These are phyloP conservation scores for Triangularia setosa DNA, from an alignment of 2,329 filamentous ascomycete species.

Conservation along the genomic window DNA sequence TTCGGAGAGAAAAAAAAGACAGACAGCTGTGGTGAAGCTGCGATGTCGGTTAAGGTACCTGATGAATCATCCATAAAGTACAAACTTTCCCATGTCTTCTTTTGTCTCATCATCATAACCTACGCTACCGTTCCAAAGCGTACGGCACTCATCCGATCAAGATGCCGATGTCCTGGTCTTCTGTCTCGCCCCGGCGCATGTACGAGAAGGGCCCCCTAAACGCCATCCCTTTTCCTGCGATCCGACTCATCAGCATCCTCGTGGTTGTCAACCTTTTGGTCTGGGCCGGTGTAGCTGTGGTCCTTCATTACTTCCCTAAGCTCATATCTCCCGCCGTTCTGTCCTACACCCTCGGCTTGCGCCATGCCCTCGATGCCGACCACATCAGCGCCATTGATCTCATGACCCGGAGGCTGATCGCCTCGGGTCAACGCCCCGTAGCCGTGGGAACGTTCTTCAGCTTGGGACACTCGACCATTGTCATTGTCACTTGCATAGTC, in stretches of 20 bases:
- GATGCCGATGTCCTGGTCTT: neutral
- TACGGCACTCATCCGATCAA: neutral
- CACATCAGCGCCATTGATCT: conserved; percentile 85
- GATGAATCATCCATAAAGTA: neutral
- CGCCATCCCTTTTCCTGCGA: neutral
- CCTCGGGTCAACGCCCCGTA: conserved; percentile 78
- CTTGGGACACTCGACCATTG: conserved; percentile 88
- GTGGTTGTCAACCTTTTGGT: conserved; percentile 48
- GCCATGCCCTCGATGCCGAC: conserved; percentile 97
- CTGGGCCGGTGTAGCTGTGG: conserved; percentile 51
- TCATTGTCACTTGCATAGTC: conserved; percentile 83
- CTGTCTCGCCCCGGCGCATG: neutral
- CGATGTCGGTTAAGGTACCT: neutral
- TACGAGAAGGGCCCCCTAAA: neutral
- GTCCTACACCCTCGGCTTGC: conserved; percentile 81
- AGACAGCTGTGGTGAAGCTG: neutral
- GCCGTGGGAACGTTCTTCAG: conserved; percentile 95
- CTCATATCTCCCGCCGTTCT: conserved; percentile 78
- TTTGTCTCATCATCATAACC: neutral
- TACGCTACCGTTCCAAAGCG: neutral
- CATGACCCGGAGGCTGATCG: conserved; percentile 86
- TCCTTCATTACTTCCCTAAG: conserved; percentile 50
- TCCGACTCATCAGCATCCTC: conserved; percentile 46
- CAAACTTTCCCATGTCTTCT: neutral
- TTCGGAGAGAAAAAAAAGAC: neutral